Base-by-base conservation (phyloP, 129 eudicot species). In the Artemisia annua region DNA sequence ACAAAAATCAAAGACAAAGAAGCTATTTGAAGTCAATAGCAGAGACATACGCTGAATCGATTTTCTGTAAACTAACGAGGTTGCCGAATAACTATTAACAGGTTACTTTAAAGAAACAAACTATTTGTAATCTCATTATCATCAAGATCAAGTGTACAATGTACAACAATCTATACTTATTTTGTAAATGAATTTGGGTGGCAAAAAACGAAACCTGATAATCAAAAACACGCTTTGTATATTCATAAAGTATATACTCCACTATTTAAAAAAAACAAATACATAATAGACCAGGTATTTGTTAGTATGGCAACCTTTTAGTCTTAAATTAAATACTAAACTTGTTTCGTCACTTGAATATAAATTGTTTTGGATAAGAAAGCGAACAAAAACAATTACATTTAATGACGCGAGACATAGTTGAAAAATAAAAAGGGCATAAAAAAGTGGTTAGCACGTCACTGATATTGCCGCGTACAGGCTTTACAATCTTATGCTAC, bases 361-460 rank as follows among this genome's bases (percentile, higher is more conserved):
- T 62, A 46, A 48, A 72, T 19, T n/a, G 49, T 43, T 48, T 72
- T 48, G 22, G 51, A 72, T 61, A 72, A 60, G 59, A 0, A n/a
- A 13, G 8, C 3, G 43, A 30, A 0, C 9, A 49, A 12, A 16
- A 18, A 10, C 8, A 52, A 68, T 39, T 48, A 48, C 1, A 50
- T n/a, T 10, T 32, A 32, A 60, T 76, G 75, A 69, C 30, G 75
- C 39, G 35, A 58, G 19, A 17, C 54, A 49, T 59, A 39, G 81
- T 67, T 76, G 80, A 48, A 58, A 66, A 19, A 11, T 5, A 32
- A 54, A 11, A 7, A 53, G 30, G 18, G 11, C 18, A 75, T 74
- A 56, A 66, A 22, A 57, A 76, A 67, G 80, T 67, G 63, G 80
- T 20, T 76, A 7, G 80, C 74, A 76, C 75, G 74, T 76, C 74